A percentile compares a stretch with the other conserved stretches of the same genome.
Evolutionary conservation across 2,329 filamentous ascomycete genomes (phyloP).

Genomic region (Knufia fluminis): DNA sequence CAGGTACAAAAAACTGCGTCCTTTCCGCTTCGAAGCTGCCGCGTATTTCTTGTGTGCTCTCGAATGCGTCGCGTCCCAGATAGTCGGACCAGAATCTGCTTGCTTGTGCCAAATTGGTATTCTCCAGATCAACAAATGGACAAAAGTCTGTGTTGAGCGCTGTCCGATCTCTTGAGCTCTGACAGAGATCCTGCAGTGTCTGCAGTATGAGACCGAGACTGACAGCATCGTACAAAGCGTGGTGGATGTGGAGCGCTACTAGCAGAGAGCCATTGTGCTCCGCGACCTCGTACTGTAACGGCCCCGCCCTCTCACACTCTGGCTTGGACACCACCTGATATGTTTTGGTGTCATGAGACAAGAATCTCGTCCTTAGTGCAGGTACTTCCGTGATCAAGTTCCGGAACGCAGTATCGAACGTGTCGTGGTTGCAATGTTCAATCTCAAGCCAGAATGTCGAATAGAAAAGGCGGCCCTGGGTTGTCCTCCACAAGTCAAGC

Average conservation of each 20-base stretch:
- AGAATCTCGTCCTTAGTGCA: slow-evolving; percentile 61
- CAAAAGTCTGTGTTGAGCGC: slow-evolving; percentile 24
- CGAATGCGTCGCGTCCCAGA: slow-evolving; percentile 21
- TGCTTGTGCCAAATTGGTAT: slow-evolving; percentile 15
- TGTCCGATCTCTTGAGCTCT: slow-evolving; percentile 13
- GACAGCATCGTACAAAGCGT: slow-evolving; percentile 80
- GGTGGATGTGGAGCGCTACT: slow-evolving; percentile 58
- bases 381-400: slow-evolving; percentile 46
- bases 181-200: slow-evolving; percentile 40
- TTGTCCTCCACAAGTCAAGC: slow-evolving; percentile 65
- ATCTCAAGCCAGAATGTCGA: slow-evolving; percentile 59
- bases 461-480: slow-evolving; percentile 59
- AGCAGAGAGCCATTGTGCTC: slow-evolving; percentile 17
- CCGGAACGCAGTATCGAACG: slow-evolving; percentile 53
- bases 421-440: slow-evolving; percentile 30
- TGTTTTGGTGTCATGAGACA: slow-evolving; percentile 23
- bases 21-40: slow-evolving; percentile 17
- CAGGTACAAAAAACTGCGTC: slow-evolving; percentile 41
- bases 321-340: slow-evolving; percentile 16
- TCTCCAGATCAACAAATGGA: slow-evolving; percentile 9
- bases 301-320: slow-evolving; percentile 13
- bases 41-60: neutral
- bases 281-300: slow-evolving; percentile 11
- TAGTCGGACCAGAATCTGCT: slow-evolving; percentile 39
- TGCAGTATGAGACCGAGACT: slow-evolving; percentile 59